A percentile compares a stretch with the other conserved stretches of the same genome.
Evolutionary conservation across 495 filamentous ascomycete genomes (phyloP).

Genomic region (Massariosphaeria phaeospora): DNA sequence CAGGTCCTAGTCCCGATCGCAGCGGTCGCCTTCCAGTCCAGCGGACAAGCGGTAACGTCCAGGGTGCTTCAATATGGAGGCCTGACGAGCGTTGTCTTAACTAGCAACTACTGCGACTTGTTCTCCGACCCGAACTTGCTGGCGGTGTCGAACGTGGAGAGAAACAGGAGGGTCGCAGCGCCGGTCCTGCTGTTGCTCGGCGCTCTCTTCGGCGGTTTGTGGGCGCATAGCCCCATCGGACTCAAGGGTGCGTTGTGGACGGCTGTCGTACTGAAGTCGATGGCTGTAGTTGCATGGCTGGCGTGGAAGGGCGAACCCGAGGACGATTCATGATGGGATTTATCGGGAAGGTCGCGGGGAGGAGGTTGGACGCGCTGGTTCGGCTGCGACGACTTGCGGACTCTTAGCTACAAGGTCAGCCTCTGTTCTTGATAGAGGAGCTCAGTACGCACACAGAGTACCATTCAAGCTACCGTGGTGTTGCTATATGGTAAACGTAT

Average conservation of each 20-base stretch:
- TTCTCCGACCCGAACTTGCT: conserved; percentile 59
- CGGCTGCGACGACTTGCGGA: too few species aligned
- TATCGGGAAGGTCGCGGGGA: background rate
- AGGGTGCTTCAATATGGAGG: conserved; percentile 57
- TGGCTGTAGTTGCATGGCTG: conserved; percentile 52
- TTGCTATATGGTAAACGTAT: too few species aligned
- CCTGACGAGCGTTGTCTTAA: conserved; percentile 65
- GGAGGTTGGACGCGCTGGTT: background rate
- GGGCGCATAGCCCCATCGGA: conserved; percentile 53
- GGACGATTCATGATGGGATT: conserved; percentile 2
- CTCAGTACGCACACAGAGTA: background rate
- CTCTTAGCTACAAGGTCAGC: too few species aligned
- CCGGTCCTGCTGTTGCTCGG: conserved; percentile 56
- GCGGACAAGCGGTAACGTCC: conserved; percentile 65
- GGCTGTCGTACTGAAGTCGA: conserved; percentile 51
- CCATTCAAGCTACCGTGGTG: too few species aligned
- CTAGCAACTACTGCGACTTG: conserved; percentile 66
- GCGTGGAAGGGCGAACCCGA: conserved; percentile 43
- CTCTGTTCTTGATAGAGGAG: background rate
- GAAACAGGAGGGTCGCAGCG: conserved; percentile 55
- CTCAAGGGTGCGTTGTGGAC: conserved; percentile 61
- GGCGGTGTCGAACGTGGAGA: conserved; percentile 47
- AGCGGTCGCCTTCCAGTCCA: conserved; percentile 64
- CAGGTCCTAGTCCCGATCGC: conserved; percentile 56
- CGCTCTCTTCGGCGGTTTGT: conserved; percentile 55